Percentiles rank a stretch among this genome's conserved stretches.
Evolutionary conservation across 495 filamentous ascomycete genomes (phyloP).

Genomic region (Collariella sp.): DNA sequence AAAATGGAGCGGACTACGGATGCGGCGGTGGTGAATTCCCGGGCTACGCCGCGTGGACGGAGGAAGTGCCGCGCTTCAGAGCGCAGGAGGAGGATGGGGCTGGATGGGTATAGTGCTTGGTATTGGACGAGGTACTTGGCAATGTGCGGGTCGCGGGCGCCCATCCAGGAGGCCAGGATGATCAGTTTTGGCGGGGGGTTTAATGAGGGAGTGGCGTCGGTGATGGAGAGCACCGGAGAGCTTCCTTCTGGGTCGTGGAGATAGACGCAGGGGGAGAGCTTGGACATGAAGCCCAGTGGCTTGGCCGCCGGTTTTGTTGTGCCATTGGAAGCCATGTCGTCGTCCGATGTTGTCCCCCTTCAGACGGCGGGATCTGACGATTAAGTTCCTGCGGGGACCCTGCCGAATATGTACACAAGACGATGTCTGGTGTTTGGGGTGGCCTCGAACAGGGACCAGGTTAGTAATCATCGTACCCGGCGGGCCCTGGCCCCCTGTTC

Average conservation of each 20-base stretch:
- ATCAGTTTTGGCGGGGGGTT: slow-evolving; percentile 28
- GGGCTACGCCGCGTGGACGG: neutral
- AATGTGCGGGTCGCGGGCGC: slow-evolving; percentile 37
- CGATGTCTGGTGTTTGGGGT: too few relatives aligned
- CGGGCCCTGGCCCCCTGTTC: too few relatives aligned
- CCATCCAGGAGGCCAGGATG: slow-evolving; percentile 39
- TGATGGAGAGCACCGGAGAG: neutral
- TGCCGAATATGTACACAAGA: neutral
- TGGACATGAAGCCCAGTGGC: slow-evolving; percentile 31
- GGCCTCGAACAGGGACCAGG: neutral
- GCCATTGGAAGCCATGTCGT: slow-evolving; percentile 18
- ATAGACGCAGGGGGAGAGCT: slow-evolving; percentile 29
- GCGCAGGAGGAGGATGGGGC: slow-evolving; percentile 35
- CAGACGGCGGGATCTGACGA: neutral
- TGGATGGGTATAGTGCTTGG: slow-evolving; percentile 31
- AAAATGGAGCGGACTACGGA: slow-evolving; percentile 17
- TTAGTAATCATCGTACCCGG: neutral
- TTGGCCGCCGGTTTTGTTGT: neutral
- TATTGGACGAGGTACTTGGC: slow-evolving; percentile 38
- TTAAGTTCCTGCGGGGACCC: neutral
- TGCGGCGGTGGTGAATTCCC: slow-evolving; percentile 15
- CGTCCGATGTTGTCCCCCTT: neutral
- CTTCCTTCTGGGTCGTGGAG: slow-evolving; percentile 25
- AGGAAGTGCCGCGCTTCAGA: slow-evolving; percentile 27
- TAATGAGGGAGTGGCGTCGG: neutral